A percentile compares a stretch with the other conserved stretches of the same genome.
Conservation (phyloP, 2,329 filamentous ascomycete genomes). For the Neopestalotiopsis clavispora region DNA sequence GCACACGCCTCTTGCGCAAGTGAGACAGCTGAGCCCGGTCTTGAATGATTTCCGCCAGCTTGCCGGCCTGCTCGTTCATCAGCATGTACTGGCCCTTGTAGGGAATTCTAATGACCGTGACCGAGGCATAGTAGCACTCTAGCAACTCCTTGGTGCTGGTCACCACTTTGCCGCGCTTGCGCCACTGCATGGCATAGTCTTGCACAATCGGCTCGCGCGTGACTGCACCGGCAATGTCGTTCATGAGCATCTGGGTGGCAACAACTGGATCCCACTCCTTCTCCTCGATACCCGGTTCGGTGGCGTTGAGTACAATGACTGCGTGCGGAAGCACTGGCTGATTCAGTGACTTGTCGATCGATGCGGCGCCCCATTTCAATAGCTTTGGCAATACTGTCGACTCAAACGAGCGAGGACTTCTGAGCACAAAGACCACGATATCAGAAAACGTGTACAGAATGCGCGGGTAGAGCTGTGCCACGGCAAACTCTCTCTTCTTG, state of each 20-base stretch:
- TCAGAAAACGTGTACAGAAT: slow-evolving; percentile 53
- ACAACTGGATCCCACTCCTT: slow-evolving; percentile 47
- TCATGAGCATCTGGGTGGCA: slow-evolving; percentile 44
- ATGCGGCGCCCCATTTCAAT: slow-evolving; percentile 54
- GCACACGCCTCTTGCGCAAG: slow-evolving; percentile 45
- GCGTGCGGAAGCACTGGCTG: slow-evolving; percentile 60
- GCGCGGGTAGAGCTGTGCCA: slow-evolving; percentile 47
- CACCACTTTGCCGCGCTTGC: slow-evolving; percentile 43
- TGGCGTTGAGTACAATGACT: slow-evolving; percentile 56
- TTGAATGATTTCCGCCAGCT: slow-evolving; percentile 48
- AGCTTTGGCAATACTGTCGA: slow-evolving; percentile 45
- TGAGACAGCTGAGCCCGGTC: slow-evolving; percentile 45
- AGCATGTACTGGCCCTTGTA: slow-evolving; percentile 46
- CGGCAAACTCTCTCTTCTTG: slow-evolving; percentile 41
- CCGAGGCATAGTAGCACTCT: slow-evolving; percentile 54
- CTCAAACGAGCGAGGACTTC: slow-evolving; percentile 47
- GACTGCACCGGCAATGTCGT: slow-evolving; percentile 39
- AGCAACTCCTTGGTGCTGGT: slow-evolving; percentile 51
- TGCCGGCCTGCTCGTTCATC: slow-evolving; percentile 53
- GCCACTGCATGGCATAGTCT: slow-evolving; percentile 48
- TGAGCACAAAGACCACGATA: slow-evolving; percentile 48
- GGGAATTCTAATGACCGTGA: slow-evolving; percentile 54
- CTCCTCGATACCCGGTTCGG: slow-evolving; percentile 42
- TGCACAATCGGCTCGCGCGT: slow-evolving; percentile 38
- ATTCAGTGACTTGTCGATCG: slow-evolving; percentile 57